Conservation (phyloP, 2,329 filamentous ascomycete species). For the Allantophomopsis lycopodina region DNA sequence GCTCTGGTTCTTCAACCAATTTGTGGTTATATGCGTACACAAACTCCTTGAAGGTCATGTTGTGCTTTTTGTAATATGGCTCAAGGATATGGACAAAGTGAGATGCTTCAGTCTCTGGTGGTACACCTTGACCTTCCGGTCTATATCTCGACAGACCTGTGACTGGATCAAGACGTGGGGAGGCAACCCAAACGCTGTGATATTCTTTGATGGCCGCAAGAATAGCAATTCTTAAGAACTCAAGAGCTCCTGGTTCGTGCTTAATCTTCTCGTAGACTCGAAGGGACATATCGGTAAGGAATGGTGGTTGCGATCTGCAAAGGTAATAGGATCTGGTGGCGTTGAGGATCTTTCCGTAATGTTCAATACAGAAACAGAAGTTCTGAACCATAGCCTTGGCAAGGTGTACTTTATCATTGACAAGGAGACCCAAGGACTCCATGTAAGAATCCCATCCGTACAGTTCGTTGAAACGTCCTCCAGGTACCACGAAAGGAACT, state of each 20-base stretch:
- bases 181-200: constrained; percentile 5
- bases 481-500: constrained; percentile 91
- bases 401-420: constrained; percentile 73
- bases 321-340: constrained; percentile 95
- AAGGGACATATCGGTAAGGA: constrained; percentile 93
- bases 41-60: constrained; percentile 72
- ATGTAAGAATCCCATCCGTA: constrained; percentile 99
- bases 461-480: constrained; percentile 93
- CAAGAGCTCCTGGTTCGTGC: constrained; percentile 63
- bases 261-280: constrained; percentile 90
- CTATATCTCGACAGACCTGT: constrained; percentile 33
- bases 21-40: constrained; percentile 78
- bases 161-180: constrained; percentile 28
- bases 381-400: constrained; percentile 92
- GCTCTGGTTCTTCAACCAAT: constrained; percentile 64
- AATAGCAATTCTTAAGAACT: constrained; percentile 69
- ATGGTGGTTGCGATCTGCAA: constrained; percentile 85
- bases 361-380: constrained; percentile 96
- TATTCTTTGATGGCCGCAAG: constrained; percentile 81
- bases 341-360: constrained; percentile 97
- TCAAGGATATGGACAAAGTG: constrained; percentile 29
- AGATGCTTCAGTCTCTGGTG: constrained; percentile 35
- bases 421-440: constrained; percentile 80
- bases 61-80: constrained; percentile 38
- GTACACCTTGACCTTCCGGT: constrained; percentile 32